Evolutionary conservation across 768 basidiomycete genomes (phyloP).

Genomic region (Hemileccinum rubropunctum): DNA sequence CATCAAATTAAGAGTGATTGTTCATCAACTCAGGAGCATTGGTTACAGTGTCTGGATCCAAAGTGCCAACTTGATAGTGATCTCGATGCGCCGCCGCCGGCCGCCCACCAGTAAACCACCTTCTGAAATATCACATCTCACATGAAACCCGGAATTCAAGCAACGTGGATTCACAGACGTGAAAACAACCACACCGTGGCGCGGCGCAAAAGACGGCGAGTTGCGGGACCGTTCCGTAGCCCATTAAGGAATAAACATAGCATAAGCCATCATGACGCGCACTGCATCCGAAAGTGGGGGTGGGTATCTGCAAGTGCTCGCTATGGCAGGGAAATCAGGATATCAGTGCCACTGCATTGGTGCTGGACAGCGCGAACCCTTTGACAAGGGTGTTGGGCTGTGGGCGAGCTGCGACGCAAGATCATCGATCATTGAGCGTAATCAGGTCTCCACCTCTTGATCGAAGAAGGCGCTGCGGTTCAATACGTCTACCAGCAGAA

Average conservation of each 20-base stretch:
- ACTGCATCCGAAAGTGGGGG: constrained; percentile 5
- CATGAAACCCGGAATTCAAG: constrained; percentile 5
- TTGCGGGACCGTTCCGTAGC: constrained; percentile 3
- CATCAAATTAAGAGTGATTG: constrained; percentile 8
- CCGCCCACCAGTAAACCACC: constrained; percentile 2
- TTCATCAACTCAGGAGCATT: constrained; percentile 1
- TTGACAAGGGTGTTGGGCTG: constrained; percentile 20
- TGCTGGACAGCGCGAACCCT: constrained; percentile 1
- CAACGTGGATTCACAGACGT: constrained; percentile 2
- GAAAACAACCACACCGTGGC: constrained; percentile 8
- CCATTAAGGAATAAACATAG: constrained; percentile 9
- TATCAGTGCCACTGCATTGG: constrained; percentile 7
- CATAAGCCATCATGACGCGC: constrained; percentile 6
- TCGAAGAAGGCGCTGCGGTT: constrained; percentile 24
- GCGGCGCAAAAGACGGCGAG: constrained; percentile 5
- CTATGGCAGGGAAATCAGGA: constrained; percentile 4
- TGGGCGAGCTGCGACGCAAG: constrained; percentile 20
- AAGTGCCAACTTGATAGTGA: constrained; percentile 10
- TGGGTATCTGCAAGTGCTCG: not conserved
- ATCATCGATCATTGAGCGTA: constrained; percentile 18
- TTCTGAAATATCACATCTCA: constrained; percentile 4
- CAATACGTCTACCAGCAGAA: constrained; percentile 21
- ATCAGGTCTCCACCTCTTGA: constrained; percentile 17
- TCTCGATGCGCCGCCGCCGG: constrained; percentile 4
- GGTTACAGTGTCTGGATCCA: constrained; percentile 9